A percentile compares a stretch with the other conserved stretches of the same genome.
Conservation (phyloP, 2,329 filamentous ascomycete genomes). For the Trichoderma koningiopsis region DNA sequence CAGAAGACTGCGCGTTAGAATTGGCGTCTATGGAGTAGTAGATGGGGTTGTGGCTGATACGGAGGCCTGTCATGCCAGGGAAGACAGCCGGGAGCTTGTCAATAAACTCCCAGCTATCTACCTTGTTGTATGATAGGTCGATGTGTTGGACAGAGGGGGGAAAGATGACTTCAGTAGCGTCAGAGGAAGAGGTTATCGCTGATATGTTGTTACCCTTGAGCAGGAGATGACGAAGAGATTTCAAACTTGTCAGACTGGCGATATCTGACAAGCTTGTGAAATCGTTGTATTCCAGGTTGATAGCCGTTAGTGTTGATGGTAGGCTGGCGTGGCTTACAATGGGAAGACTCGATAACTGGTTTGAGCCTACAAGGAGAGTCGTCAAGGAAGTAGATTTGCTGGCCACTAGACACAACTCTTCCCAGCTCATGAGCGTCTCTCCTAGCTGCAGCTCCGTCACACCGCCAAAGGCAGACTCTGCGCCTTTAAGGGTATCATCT, state of each 20-base stretch:
- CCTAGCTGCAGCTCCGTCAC: conserved; percentile 66
- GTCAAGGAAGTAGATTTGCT: conserved; percentile 56
- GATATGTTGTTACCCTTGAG: conserved; percentile 78
- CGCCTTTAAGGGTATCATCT: conserved; percentile 36
- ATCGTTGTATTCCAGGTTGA: conserved; percentile 73
- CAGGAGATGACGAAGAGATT: conserved; percentile 60
- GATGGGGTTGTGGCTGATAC: conserved; percentile 84
- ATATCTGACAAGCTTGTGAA: conserved; percentile 64
- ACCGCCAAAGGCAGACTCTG: conserved; percentile 48
- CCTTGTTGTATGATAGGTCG: conserved; percentile 72
- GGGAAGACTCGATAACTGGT: conserved; percentile 58
- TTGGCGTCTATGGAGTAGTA: conserved; percentile 59
- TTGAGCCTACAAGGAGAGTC: conserved; percentile 57
- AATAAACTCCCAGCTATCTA: conserved; percentile 72
- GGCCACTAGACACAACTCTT: conserved; percentile 59
- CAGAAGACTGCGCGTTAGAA: conserved; percentile 57
- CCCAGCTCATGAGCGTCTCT: conserved; percentile 67
- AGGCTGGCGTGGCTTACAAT: conserved; percentile 44
- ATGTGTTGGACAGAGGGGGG: conserved; percentile 61
- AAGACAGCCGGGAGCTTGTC: conserved; percentile 68
- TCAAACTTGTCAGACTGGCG: conserved; percentile 53
- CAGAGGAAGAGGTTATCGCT: conserved; percentile 38
- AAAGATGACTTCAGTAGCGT: conserved; percentile 49
- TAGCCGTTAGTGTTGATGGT: conserved; percentile 56
- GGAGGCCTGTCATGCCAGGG: conserved; percentile 72